Conservation (phyloP, 495 filamentous ascomycete species). For the Evansstolkia leycettana region DNA sequence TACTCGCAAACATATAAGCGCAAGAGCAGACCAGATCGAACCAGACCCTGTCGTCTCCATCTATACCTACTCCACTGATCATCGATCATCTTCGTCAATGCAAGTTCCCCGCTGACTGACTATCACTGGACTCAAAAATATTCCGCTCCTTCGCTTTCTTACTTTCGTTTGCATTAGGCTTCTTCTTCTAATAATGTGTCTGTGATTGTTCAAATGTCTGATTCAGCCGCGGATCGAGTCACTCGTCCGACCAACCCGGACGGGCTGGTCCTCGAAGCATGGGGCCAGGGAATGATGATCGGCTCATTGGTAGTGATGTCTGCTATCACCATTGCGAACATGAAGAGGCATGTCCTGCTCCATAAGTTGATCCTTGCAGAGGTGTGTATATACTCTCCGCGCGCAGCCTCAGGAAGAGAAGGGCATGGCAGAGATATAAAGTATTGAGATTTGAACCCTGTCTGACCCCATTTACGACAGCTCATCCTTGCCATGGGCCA, state of each 20-base stretch:
- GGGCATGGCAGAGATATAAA: too few relatives aligned
- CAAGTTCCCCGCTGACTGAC: too few relatives aligned
- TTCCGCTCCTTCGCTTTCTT: constrained; percentile 2
- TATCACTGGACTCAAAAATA: too few relatives aligned
- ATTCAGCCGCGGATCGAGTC: constrained; percentile 6
- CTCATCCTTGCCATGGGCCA: constrained; percentile 24
- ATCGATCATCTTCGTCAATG: too few relatives aligned
- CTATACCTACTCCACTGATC: too few relatives aligned
- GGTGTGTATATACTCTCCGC: constrained; percentile 12
- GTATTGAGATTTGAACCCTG: too few relatives aligned
- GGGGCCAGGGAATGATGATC: constrained; percentile 36
- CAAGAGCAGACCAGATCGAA: too few relatives aligned
- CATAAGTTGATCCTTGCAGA: constrained; percentile 36
- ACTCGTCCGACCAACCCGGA: constrained; percentile 21
- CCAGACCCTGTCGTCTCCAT: too few relatives aligned
- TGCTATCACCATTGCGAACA: constrained; percentile 29
- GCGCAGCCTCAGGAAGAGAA: too few relatives aligned
- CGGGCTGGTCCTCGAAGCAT: constrained; percentile 32
- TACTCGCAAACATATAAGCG: too few relatives aligned
- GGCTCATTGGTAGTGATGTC: constrained; percentile 36
- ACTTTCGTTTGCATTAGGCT: background rate
- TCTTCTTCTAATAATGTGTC: background rate
- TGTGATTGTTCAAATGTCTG: background rate
- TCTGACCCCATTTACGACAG: constrained; percentile 4
- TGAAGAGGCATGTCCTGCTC: constrained; percentile 27